These are phyloP conservation scores for Lactarius sanguifluus DNA, from an alignment of 768 basidiomycete species.

Conservation along the genomic window DNA sequence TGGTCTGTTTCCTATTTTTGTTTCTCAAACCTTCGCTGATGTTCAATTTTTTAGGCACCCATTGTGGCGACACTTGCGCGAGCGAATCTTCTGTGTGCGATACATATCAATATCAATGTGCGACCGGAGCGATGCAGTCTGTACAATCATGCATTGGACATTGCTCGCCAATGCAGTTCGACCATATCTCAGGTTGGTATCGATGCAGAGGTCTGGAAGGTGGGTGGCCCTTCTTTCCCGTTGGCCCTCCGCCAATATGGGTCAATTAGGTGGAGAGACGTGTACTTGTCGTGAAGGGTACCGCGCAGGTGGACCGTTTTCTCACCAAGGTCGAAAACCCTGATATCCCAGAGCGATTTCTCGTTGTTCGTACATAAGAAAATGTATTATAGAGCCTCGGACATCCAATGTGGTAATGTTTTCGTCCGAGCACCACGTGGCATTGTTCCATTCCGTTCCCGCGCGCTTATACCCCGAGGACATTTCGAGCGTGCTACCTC, in stretches of 20 bases:
- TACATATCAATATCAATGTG: conserved; percentile 59
- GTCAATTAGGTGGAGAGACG: conserved; percentile 21
- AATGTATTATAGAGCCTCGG: neutral
- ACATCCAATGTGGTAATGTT: neutral
- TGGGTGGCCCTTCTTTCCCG: conserved; percentile 34
- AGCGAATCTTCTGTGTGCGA: conserved; percentile 48
- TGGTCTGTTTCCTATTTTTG: conserved; percentile 42
- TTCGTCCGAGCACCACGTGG: conserved; percentile 12
- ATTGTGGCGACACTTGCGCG: conserved; percentile 45
- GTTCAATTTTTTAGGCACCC: conserved; percentile 36
- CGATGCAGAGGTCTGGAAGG: conserved; percentile 71
- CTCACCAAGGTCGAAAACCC: neutral
- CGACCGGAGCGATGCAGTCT: conserved; percentile 25
- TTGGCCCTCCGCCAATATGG: neutral
- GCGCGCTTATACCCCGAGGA: neutral
- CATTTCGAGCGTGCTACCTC: neutral
- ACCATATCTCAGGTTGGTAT: conserved; percentile 64
- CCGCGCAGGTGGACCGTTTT: conserved; percentile 5
- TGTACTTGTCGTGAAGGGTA: neutral
- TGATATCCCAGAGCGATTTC: conserved; percentile 22
- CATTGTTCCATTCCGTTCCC: neutral
- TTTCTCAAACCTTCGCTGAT: neutral
- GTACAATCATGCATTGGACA: conserved; percentile 34
- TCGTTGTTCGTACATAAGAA: conserved; percentile 11
- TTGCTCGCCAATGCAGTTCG: conserved; percentile 51